Percentiles rank a stretch among this genome's conserved stretches.
Conservation (phyloP, 495 filamentous ascomycete genomes). For the Talaromyces stipitatus region DNA sequence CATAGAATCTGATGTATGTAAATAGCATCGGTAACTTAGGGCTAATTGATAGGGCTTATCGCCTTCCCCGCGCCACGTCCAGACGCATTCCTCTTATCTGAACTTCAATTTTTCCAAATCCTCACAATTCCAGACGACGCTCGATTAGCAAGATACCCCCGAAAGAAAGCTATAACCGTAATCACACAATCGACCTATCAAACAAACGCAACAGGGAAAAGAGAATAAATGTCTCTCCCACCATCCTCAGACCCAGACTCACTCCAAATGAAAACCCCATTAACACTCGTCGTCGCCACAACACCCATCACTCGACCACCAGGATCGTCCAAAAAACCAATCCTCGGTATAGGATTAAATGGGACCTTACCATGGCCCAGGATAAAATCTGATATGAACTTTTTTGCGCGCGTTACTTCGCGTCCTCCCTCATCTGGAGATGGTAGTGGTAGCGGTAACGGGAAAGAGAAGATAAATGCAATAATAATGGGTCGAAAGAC, state of each 20-base stretch:
- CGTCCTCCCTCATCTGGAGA: slow-evolving; percentile 29
- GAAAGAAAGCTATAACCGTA: neutral
- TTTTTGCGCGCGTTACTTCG: slow-evolving; percentile 87
- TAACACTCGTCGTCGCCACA: slow-evolving; percentile 37
- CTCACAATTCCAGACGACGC: neutral
- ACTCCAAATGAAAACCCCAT: neutral
- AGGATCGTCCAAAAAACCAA: slow-evolving; percentile 25
- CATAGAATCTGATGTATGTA: no score
- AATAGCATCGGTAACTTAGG: neutral
- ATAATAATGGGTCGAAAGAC: slow-evolving; percentile 98
- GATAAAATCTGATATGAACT: slow-evolving; percentile 82
- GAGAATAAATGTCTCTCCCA: neutral
- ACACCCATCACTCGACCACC: slow-evolving; percentile 45
- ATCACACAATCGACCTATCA: neutral
- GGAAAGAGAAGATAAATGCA: slow-evolving; percentile 47
- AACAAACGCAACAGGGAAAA: neutral
- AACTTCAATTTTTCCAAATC: neutral
- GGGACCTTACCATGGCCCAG: slow-evolving; percentile 83
- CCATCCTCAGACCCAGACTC: neutral
- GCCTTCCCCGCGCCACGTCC: neutral
- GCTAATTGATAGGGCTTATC: neutral
- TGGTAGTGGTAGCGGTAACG: neutral
- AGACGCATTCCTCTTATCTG: neutral
- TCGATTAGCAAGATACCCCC: neutral
- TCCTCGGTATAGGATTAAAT: slow-evolving; percentile 77